Base-by-base conservation (phyloP, 768 basidiomycete genomes). In the Rubroboletus satanas region DNA sequence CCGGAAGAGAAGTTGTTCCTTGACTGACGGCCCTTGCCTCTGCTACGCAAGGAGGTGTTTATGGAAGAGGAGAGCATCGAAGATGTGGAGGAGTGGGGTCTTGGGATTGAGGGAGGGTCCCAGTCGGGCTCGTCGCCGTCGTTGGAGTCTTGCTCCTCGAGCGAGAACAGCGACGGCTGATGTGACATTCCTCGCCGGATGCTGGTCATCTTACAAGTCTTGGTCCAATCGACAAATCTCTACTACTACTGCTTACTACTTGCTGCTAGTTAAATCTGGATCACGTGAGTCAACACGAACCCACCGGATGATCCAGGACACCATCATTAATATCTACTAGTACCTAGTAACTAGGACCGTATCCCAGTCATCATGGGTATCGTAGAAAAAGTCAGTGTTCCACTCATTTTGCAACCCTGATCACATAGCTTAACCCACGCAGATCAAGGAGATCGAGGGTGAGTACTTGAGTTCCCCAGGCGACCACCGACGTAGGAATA, bases 381-480 rank as follows among this genome's bases (percentile, higher is more conserved):
- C 66, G 79, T 93, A 64, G 95, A 98, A 75, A 98, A 98, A 85
- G 92, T 78, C 23, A n/a, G 58, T 49, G 15, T 45, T 70, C n/a
- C 18, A 36, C 28, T 17, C 42, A 21, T 43, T 38, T 39, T 31
- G 39, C n/a, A 37, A 11, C 36, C 5, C 23, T 37, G 45, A 49
- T 51, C 42, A 49, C 32, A 52, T 51, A 8, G 52, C 62, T 12
- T 58, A 35, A 35, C n/a, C 37, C 18, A 3, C 29, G 29, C 41
- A 95, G 93, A 96, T 97, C 63, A 95, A 93, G 71, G 93, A 90
- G 71, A 96, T 96, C 59, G 92, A 98, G 82, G 90, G 92, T 92
- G 69, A 74, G n/a, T n/a, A n/a, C n/a, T n/a, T n/a, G n/a, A n/a
- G 88, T 60, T 45, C 31, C 49, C n/a, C 18, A 11, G 38, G 15